A percentile compares a stretch with the other conserved stretches of the same genome.
These are phyloP conservation scores for Eucalyptus rudis DNA, from an alignment of 345 rosid genomes.

Conservation along the genomic window DNA sequence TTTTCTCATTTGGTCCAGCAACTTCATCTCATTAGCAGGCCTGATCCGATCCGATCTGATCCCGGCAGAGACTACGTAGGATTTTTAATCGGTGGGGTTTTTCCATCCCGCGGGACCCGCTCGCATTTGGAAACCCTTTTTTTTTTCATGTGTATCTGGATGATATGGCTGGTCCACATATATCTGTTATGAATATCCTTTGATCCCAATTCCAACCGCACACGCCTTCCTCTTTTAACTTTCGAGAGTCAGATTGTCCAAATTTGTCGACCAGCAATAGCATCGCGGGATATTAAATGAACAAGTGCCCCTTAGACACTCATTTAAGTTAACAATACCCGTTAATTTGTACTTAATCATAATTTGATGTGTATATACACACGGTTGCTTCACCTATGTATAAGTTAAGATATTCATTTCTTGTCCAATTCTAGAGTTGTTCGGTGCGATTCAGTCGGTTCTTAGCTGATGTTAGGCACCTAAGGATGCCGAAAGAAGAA, in stretches of 20 bases:
- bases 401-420: neutral
- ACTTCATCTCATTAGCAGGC: neutral
- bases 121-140: neutral
- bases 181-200: neutral
- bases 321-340: neutral
- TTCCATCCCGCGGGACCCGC: neutral
- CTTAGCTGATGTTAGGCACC: neutral
- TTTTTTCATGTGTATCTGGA: neutral
- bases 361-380: neutral
- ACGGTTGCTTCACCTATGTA: rapidly evolving
- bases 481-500: neutral
- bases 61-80: neutral
- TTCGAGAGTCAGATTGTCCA: neutral
- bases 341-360: too few species aligned
- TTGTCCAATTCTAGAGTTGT: rapidly evolving
- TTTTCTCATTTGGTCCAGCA: neutral
- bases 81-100: neutral
- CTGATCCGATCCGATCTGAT: neutral
- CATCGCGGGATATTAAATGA: neutral
- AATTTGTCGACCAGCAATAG: neutral
- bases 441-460: rapidly evolving
- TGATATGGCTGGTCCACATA: neutral
- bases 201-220: neutral
- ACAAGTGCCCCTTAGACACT: neutral
- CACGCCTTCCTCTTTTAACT: neutral